A percentile compares a stretch with the other conserved stretches of the same genome.
Evolutionary conservation across 257 asterid genomes (phyloP).

Genomic region (Knoxia roxburghii): DNA sequence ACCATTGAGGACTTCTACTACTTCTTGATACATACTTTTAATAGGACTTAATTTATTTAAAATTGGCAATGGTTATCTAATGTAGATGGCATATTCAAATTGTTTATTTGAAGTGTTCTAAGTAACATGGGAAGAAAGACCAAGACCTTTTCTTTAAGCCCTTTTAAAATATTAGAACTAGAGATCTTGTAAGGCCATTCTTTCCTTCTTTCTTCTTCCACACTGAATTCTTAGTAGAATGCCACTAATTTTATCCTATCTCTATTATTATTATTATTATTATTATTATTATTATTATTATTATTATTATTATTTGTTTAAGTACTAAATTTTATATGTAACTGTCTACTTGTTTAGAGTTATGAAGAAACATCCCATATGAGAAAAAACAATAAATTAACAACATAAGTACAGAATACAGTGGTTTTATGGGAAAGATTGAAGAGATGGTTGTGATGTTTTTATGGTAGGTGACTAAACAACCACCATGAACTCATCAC

Average conservation of each 20-base stretch:
- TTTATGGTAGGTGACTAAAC: constrained; percentile 36
- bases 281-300: no score
- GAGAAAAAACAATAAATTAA: constrained; percentile 12
- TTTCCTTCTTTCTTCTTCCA: not conserved
- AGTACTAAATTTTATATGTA: constrained; percentile 5
- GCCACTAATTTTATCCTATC: not conserved
- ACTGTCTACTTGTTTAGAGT: constrained; percentile 16
- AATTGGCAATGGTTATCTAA: not conserved
- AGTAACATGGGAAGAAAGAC: constrained; percentile 2
- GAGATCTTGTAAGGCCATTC: not conserved
- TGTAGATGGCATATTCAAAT: no score
- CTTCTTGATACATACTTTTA: no score
- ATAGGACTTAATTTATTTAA: no score
- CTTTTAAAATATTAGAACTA: not conserved
- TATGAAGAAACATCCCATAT: constrained; percentile 19
- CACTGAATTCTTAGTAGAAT: not conserved
- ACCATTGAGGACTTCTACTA: no score
- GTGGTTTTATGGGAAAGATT: constrained; percentile 3
- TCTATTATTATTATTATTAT: no score
- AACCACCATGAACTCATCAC: constrained; percentile 24
- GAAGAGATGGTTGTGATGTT: constrained; percentile 20
- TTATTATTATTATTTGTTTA: no score
- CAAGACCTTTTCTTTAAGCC: not conserved
- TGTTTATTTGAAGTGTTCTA: not conserved
- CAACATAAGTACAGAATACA: constrained; percentile 15